Percentiles rank a stretch among this genome's conserved stretches.
These are phyloP conservation scores for Candolleomyces eurysporus DNA, from an alignment of 768 basidiomycete genomes.

Conservation along the genomic window DNA sequence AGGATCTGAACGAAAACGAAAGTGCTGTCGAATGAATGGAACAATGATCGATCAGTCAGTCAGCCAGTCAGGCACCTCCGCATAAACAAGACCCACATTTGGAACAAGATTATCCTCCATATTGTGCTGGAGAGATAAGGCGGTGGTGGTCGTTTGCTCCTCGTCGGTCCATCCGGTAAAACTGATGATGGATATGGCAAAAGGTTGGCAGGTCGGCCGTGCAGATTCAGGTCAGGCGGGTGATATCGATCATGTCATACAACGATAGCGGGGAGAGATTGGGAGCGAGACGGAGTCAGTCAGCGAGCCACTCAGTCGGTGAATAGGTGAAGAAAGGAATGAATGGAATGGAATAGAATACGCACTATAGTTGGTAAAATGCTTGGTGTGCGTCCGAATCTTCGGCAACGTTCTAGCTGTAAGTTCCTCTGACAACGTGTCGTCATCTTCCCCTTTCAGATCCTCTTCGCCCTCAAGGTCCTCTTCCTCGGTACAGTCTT, in stretches of 20 bases:
- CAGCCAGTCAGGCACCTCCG: too few species aligned
- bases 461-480: background rate
- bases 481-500: background rate
- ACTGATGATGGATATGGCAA: background rate
- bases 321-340: too few species aligned
- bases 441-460: background rate
- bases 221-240: background rate
- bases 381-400: background rate
- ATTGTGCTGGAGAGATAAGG: conserved; percentile 41
- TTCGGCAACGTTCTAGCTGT: background rate
- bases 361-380: background rate
- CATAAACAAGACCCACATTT: conserved; percentile 37
- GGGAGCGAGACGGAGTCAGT: too few species aligned
- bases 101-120: conserved; percentile 54
- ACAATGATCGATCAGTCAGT: conserved; percentile 8
- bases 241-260: too few species aligned
- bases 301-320: too few species aligned
- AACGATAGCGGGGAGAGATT: too few species aligned
- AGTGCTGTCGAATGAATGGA: conserved; percentile 23
- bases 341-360: background rate
- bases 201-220: too few species aligned
- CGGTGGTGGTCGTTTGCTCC: conserved; percentile 21
- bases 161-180: conserved; percentile 9
- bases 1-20: conserved; percentile 49
- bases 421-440: conserved; percentile 1